A percentile compares a stretch with the other conserved stretches of the same genome.
These are phyloP conservation scores for Hypoxylon sp. DNA, from an alignment of 2,329 filamentous ascomycete genomes.

Conservation along the genomic window DNA sequence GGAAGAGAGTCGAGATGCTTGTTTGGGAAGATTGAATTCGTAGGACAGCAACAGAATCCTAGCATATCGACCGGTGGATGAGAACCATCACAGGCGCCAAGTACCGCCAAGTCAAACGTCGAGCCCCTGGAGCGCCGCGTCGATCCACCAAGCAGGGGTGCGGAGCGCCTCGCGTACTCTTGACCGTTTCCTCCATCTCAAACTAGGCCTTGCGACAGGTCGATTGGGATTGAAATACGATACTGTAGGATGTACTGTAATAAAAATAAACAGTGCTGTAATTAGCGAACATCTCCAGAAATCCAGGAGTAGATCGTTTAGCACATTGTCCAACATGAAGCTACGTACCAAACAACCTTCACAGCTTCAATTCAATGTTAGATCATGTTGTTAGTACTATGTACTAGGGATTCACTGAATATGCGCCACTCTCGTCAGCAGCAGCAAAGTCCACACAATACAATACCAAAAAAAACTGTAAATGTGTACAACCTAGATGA, in stretches of 20 bases:
- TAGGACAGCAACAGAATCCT: constrained; percentile 20
- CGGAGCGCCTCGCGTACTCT: constrained; percentile 23
- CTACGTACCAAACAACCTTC: no score
- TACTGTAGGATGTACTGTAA: no score
- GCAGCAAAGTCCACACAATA: no score
- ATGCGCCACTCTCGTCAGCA: no score
- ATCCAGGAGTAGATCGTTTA: constrained; percentile 1
- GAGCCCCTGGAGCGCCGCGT: constrained; percentile 31
- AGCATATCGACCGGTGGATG: constrained; percentile 14
- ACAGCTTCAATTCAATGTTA: no score
- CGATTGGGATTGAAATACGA: constrained; percentile 35
- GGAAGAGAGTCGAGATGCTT: constrained; percentile 20
- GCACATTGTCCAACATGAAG: constrained; percentile 10
- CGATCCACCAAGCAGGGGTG: constrained; percentile 34
- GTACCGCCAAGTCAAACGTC: constrained; percentile 37
- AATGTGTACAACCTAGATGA: constrained; percentile 11
- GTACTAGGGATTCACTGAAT: no score
- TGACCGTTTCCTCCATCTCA: constrained; percentile 27
- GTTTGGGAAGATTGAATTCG: constrained; percentile 24
- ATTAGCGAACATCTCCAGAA: constrained; percentile 7
- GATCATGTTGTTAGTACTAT: no score
- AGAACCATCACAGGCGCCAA: constrained; percentile 31
- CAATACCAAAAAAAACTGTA: no score
- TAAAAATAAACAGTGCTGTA: constrained; percentile 17
- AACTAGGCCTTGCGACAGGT: constrained; percentile 34